These are phyloP conservation scores for Chaetomium globosum DNA, from an alignment of 2,329 filamentous ascomycete species.

Conservation along the genomic window DNA sequence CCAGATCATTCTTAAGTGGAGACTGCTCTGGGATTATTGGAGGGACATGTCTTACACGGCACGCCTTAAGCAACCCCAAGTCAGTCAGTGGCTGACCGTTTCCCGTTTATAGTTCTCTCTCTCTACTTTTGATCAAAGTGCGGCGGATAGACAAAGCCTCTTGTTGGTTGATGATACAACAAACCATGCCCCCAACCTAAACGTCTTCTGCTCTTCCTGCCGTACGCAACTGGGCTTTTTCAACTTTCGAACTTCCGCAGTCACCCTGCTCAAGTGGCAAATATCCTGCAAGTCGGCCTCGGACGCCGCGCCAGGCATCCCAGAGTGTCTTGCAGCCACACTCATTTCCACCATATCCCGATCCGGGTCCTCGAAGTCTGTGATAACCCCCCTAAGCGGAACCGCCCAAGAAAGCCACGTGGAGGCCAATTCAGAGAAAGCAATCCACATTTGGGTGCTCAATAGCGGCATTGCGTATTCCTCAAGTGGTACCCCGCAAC, in stretches of 20 bases:
- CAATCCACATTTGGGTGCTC: slow-evolving; percentile 58
- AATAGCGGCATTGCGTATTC: slow-evolving; percentile 59
- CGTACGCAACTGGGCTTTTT: slow-evolving; percentile 52
- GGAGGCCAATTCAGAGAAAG: slow-evolving; percentile 21
- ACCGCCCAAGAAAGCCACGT: slow-evolving; percentile 5
- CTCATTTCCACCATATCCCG: slow-evolving; percentile 57
- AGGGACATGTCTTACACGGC: slow-evolving; percentile 44
- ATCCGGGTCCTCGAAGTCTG: slow-evolving; percentile 61
- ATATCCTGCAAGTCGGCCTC: slow-evolving; percentile 47
- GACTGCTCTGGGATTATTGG: slow-evolving; percentile 54
- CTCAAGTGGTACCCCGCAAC: slow-evolving; percentile 42
- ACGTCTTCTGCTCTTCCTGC: slow-evolving; percentile 53
- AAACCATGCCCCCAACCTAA: slow-evolving; percentile 39
- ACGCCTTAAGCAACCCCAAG: slow-evolving; percentile 2
- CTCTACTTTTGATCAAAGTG: slow-evolving; percentile 40
- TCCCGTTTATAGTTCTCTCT: slow-evolving; percentile 44
- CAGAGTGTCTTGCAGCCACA: slow-evolving; percentile 57
- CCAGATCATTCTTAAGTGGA: slow-evolving; percentile 52
- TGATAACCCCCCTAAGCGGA: slow-evolving; percentile 49
- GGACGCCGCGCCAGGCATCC: slow-evolving; percentile 44
- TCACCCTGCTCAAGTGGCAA: slow-evolving; percentile 62
- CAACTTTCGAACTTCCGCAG: slow-evolving; percentile 49
- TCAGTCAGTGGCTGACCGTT: slow-evolving; percentile 34
- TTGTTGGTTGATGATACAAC: slow-evolving; percentile 28
- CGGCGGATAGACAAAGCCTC: slow-evolving; percentile 35